phyloP scores from a whole-genome alignment of 768 basidiomycete species.

The Lactarius quietus region DNA sequence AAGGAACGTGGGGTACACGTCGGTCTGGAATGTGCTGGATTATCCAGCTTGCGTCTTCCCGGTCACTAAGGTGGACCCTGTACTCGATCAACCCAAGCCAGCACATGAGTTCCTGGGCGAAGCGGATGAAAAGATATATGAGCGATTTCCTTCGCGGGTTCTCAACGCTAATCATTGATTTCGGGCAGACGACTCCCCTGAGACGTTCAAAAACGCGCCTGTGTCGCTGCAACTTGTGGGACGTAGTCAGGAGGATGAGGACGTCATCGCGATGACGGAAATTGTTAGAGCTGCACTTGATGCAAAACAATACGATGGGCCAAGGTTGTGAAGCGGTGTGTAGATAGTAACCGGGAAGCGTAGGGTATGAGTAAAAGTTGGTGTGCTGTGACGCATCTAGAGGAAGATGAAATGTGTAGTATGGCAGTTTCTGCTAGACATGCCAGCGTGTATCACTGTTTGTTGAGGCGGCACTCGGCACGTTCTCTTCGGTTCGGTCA shows the following conservation, averaged over 20 bases:
- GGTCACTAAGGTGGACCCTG: constrained; percentile 44
- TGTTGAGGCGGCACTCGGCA: no score
- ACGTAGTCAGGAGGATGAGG: constrained; percentile 49
- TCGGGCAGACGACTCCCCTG: constrained; percentile 25
- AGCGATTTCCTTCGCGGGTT: constrained; percentile 14
- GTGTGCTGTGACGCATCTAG: no score
- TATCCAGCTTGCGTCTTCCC: constrained; percentile 45
- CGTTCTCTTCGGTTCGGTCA: no score
- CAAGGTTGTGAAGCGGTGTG: not conserved
- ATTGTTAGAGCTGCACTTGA: constrained; percentile 40
- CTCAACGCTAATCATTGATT: not conserved
- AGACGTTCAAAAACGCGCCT: constrained; percentile 44
- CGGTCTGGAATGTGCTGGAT: constrained; percentile 46
- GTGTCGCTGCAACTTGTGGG: constrained; percentile 49
- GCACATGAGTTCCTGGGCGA: constrained; percentile 41
- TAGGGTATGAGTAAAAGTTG: no score
- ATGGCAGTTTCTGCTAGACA: no score
- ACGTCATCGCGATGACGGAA: constrained; percentile 47
- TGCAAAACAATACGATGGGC: constrained; percentile 5
- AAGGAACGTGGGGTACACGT: constrained; percentile 44
- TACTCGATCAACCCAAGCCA: constrained; percentile 36
- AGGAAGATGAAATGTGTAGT: no score
- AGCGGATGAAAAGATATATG: constrained; percentile 43
- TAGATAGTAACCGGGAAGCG: no score
- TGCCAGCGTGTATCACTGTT: no score